Conservation (phyloP, 2,329 filamentous ascomycete species). For the Sodiomyces alkalinus region DNA sequence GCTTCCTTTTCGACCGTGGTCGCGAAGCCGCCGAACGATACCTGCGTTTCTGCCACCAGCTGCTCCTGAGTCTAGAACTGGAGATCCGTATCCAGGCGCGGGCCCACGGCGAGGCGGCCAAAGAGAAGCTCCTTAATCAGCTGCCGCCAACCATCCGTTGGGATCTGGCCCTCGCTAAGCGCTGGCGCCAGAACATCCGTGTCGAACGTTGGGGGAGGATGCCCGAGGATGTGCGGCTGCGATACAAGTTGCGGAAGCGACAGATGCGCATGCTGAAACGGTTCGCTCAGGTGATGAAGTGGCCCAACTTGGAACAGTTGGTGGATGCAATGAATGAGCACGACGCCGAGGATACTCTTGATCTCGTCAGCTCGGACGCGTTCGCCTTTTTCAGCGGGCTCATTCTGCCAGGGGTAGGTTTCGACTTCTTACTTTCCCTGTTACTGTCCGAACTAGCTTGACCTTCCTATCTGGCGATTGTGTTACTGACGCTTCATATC, state of each 20-base stretch:
- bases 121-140: conserved; percentile 46
- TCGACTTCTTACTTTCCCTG: too few relatives aligned
- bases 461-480: background rate
- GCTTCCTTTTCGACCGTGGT: conserved; percentile 51
- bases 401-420: conserved; percentile 52
- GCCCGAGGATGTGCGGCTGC: conserved; percentile 42
- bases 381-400: conserved; percentile 68
- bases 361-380: conserved; percentile 51
- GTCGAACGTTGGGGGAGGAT: conserved; percentile 44
- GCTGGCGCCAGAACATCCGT: conserved; percentile 57
- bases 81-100: conserved; percentile 52
- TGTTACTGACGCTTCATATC: conserved; percentile 3
- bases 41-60: conserved; percentile 57
- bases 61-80: conserved; percentile 61
- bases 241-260: conserved; percentile 47
- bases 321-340: conserved; percentile 45
- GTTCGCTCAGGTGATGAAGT: conserved; percentile 60
- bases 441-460: background rate
- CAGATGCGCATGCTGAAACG: conserved; percentile 54
- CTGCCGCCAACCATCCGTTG: conserved; percentile 58
- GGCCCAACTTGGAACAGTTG: conserved; percentile 56
- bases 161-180: conserved; percentile 56
- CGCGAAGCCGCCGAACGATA: conserved; percentile 41
- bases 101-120: conserved; percentile 45
- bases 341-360: conserved; percentile 40